phyloP scores from a whole-genome alignment of 768 basidiomycete genomes.

The Amyloporia xantha region DNA sequence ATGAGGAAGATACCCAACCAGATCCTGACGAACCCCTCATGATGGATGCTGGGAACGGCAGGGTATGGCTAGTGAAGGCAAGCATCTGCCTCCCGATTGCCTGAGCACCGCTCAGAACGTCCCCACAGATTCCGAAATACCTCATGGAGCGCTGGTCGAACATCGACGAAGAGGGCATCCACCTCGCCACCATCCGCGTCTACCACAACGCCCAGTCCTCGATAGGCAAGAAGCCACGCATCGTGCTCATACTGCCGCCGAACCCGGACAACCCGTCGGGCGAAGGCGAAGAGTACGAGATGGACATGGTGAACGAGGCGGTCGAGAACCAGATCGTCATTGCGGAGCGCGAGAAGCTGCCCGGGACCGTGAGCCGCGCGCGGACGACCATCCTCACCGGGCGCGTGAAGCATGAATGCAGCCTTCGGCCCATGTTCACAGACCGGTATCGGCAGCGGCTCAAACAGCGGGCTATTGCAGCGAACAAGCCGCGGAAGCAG shows the following conservation, averaged over 20 bases:
- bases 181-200: conserved; percentile 81
- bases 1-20: conserved; percentile 60
- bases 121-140: conserved; percentile 70
- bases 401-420: conserved; percentile 76
- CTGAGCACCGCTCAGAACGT: neutral
- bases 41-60: conserved; percentile 64
- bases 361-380: conserved; percentile 43
- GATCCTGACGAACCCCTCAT: conserved; percentile 83
- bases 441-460: conserved; percentile 67
- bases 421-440: conserved; percentile 60
- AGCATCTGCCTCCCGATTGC: neutral
- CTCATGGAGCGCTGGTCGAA: conserved; percentile 83
- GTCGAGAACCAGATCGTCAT: conserved; percentile 85
- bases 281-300: conserved; percentile 63
- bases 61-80: conserved; percentile 86
- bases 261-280: conserved; percentile 38
- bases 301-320: conserved; percentile 80
- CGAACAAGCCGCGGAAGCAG: conserved; percentile 59
- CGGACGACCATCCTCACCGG: conserved; percentile 76
- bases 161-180: conserved; percentile 64
- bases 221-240: conserved; percentile 46
- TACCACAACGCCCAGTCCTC: conserved; percentile 46
- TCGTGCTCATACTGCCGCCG: conserved; percentile 61
- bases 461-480: conserved; percentile 55
- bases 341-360: conserved; percentile 69